phyloP scores from a whole-genome alignment of 331 rosid species.

The Pyracantha coccinea region DNA sequence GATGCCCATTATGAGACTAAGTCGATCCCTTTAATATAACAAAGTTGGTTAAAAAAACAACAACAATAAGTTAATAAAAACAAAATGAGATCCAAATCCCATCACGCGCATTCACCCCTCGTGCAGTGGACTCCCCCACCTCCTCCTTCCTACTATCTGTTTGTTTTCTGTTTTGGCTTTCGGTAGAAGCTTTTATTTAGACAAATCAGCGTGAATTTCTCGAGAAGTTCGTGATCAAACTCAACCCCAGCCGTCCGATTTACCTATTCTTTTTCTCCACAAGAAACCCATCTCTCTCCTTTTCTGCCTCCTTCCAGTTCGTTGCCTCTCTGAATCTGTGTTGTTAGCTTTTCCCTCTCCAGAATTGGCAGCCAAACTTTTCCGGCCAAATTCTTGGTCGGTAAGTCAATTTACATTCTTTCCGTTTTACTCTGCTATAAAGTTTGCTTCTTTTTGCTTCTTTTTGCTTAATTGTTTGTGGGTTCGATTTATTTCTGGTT shows the following conservation, averaged over 20 bases:
- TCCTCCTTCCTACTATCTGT: background rate
- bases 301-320: background rate
- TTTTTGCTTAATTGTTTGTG: background rate
- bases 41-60: too few relatives aligned
- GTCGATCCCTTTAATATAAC: accelerated
- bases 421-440: background rate
- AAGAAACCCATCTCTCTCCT: background rate
- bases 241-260: slow-evolving; percentile 14
- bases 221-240: background rate
- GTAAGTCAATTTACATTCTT: slow-evolving; percentile 27
- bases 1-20: accelerated
- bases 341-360: background rate
- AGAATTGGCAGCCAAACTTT: background rate
- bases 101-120: background rate
- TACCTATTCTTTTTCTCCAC: background rate
- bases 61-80: too few relatives aligned
- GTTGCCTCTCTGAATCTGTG: background rate
- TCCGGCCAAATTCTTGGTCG: slow-evolving; percentile 21
- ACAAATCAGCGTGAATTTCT: slow-evolving; percentile 10
- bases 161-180: slow-evolving; percentile 6
- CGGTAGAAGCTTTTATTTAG: background rate
- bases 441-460: background rate
- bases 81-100: too few relatives aligned
- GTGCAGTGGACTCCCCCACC: slow-evolving; percentile 3
- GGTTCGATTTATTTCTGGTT: background rate